phyloP scores from a whole-genome alignment of 2,329 filamentous ascomycete genomes.

The Tolypocladium cylindrosporum region DNA sequence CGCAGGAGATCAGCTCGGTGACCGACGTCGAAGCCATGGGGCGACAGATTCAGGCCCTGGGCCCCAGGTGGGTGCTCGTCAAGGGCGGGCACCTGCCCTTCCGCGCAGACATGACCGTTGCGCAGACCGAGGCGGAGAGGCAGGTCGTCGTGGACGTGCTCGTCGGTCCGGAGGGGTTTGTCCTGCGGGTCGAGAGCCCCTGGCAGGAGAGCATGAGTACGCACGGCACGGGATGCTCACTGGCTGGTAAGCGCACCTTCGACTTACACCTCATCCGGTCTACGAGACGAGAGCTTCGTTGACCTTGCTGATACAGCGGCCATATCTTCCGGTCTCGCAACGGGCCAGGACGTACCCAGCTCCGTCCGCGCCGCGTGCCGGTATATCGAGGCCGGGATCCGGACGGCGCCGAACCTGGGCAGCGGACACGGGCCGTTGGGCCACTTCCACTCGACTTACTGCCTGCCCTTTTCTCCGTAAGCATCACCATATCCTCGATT shows the following conservation, averaged over 20 bases:
- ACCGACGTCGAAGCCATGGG: constrained; percentile 62
- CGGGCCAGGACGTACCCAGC: constrained; percentile 41
- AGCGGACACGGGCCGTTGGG: constrained; percentile 64
- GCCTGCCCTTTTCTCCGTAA: constrained; percentile 57
- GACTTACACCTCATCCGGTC: not conserved
- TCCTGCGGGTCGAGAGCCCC: constrained; percentile 55
- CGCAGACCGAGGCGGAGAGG: constrained; percentile 47
- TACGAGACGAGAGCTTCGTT: not conserved
- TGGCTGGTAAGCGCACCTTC: constrained; percentile 57
- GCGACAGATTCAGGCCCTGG: constrained; percentile 53
- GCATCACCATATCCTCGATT: constrained; percentile 8
- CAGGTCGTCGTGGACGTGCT: constrained; percentile 69
- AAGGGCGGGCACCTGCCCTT: constrained; percentile 91
- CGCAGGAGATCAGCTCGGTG: constrained; percentile 38
- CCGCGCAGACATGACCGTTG: constrained; percentile 48
- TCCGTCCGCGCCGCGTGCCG: constrained; percentile 60
- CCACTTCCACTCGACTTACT: constrained; percentile 65
- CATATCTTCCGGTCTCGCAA: constrained; percentile 63
- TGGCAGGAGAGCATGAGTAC: constrained; percentile 72
- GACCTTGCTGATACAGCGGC: constrained; percentile 40
- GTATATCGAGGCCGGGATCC: constrained; percentile 65
- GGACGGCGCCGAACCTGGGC: constrained; percentile 51
- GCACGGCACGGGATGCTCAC: constrained; percentile 88
- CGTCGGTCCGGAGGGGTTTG: constrained; percentile 45
- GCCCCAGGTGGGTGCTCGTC: constrained; percentile 70